Percentiles rank a stretch among this genome's conserved stretches.
Evolutionary conservation across 2,329 filamentous ascomycete genomes (phyloP).

Genomic region (Fusarium sp.): DNA sequence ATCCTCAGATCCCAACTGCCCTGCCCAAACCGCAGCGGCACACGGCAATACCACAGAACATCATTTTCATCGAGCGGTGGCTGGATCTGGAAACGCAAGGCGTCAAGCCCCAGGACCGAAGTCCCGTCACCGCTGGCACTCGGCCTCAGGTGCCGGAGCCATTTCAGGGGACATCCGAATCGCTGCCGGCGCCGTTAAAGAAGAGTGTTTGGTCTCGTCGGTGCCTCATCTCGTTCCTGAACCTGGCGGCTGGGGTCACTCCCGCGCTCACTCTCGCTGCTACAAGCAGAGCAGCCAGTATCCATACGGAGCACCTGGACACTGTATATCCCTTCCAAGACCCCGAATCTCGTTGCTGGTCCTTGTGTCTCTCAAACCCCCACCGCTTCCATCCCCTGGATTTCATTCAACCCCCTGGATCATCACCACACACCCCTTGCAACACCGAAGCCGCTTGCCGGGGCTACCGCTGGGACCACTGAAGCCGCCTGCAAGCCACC

Average conservation of each 20-base stretch:
- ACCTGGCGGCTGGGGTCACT: constrained; percentile 3
- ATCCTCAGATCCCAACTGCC: constrained; percentile 18
- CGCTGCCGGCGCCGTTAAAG: constrained; percentile 4
- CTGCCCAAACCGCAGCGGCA: constrained; percentile 20
- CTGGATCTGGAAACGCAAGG: constrained; percentile 4
- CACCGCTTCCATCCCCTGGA: constrained; percentile 29
- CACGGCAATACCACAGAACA: constrained; percentile 12
- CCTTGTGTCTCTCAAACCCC: constrained; percentile 9
- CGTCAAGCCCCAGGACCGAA: background rate
- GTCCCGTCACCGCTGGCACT: background rate
- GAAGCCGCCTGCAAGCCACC: constrained; percentile 45
- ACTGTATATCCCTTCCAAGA: too few relatives aligned
- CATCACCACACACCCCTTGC: constrained; percentile 19
- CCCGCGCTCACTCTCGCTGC: background rate
- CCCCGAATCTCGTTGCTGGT: too few relatives aligned
- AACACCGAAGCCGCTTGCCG: constrained; percentile 19
- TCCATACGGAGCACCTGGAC: too few relatives aligned
- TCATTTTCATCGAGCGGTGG: constrained; percentile 11
- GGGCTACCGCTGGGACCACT: constrained; percentile 42
- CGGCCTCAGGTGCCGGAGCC: background rate
- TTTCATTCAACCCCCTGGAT: constrained; percentile 26
- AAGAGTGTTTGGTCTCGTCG: constrained; percentile 27
- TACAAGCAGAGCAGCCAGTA: background rate
- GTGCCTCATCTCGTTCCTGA: constrained; percentile 44
- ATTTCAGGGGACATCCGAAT: constrained; percentile 12